Evolutionary conservation across 2,329 filamentous ascomycete species (phyloP), one percentile per base, ranked within the genome.

Genomic region (Diplodia intermedia): DNA sequence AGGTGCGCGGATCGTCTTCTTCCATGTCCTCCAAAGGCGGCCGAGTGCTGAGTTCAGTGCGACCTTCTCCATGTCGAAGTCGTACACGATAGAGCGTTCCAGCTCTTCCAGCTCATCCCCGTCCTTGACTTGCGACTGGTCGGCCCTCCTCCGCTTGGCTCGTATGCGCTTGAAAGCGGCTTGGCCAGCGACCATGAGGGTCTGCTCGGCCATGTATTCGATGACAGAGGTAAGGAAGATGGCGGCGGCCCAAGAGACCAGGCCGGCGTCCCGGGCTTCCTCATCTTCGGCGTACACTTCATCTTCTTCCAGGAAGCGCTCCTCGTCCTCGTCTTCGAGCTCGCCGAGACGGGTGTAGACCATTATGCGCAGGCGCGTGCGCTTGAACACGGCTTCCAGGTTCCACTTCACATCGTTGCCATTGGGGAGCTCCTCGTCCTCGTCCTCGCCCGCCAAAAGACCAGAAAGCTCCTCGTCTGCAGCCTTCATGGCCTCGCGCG

Each of bases 251-350:
- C 95, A 94, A 0, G 93, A 96, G 23, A 98, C 82, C n/a, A 84
- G 79, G 1, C 81, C 81, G 29, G 56, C 52, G 49, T 69, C 47
- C 29, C 23, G 52, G 60, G 29, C 26, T 2, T 33, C 53, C 9
- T 77, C 75, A 61, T 79, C 77, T 33, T 78, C 78, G 53, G 77
- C 33, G n/a, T 54, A 56, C 14, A 52, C 56, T 66, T 75, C 75
- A 0, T 76, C 73, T 68, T 79, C 91, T 71, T 93, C 89, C 76
- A 96, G 91, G 75, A 92, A 92, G 62, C 89, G 88, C 75, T 97
- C 94, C 78, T 98, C 95, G 72, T 99, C 95, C 72, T 98, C 94
- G 80, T 99, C 95, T 79, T 99, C 96, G 86, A 99, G 89, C 76
- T 99, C 94, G 54, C 95, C 95, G 7, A 99, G 84, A 9, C 95